Conservation (phyloP, 495 filamentous ascomycete genomes). For the Penicillium malachiteum region DNA sequence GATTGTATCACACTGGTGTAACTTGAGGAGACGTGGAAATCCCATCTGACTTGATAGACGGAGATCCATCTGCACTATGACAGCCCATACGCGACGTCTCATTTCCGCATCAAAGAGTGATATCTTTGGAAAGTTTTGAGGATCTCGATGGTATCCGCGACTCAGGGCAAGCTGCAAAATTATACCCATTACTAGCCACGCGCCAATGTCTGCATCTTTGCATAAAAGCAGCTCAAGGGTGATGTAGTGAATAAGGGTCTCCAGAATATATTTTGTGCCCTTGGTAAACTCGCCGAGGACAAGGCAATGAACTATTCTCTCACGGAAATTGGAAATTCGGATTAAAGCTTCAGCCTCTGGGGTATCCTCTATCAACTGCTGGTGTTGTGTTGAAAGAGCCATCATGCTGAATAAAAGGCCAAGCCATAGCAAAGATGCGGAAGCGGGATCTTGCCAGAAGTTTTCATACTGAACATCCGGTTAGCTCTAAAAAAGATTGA, state of each 20-base stretch:
- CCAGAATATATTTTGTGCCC: constrained; percentile 43
- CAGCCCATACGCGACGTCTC: constrained; percentile 34
- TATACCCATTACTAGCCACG: constrained; percentile 47
- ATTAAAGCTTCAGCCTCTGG: neutral
- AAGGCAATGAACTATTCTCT: constrained; percentile 38
- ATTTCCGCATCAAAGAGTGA: constrained; percentile 34
- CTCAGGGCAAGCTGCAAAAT: constrained; percentile 51
- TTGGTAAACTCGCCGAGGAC: constrained; percentile 45
- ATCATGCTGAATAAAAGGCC: constrained; percentile 28
- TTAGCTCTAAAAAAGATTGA: neutral
- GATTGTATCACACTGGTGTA: neutral
- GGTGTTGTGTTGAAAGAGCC: neutral
- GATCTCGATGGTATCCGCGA: constrained; percentile 58
- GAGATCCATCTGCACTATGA: constrained; percentile 30
- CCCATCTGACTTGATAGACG: constrained; percentile 51
- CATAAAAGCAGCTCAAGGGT: constrained; percentile 41
- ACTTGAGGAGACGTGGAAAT: constrained; percentile 46
- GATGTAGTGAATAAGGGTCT: constrained; percentile 49
- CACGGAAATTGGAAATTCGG: neutral
- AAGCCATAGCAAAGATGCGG: constrained; percentile 39
- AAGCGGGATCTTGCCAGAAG: constrained; percentile 44
- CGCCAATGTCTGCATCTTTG: constrained; percentile 32
- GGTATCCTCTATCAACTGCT: neutral
- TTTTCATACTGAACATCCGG: constrained; percentile 37
- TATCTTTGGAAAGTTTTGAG: constrained; percentile 15